These are phyloP conservation scores for Pyropia haitanensis DNA, from an alignment of 23 red algal species.

Conservation along the genomic window DNA sequence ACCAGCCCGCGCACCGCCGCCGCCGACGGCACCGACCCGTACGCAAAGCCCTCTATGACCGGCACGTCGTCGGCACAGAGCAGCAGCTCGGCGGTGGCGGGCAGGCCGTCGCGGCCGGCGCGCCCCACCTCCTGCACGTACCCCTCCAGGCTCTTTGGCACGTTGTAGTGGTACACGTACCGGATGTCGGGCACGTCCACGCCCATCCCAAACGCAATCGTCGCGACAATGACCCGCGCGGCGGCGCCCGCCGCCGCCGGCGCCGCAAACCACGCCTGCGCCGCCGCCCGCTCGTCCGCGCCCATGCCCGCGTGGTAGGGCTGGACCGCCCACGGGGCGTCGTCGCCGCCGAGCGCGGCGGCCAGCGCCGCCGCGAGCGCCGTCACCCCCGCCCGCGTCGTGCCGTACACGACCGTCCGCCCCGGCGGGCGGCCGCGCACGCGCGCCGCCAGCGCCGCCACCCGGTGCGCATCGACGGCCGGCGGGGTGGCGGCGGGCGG, in stretches of 20 bases:
- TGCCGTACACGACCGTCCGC: conserved; percentile 69
- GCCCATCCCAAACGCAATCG: conserved; percentile 99
- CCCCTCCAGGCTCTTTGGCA: conserved; percentile 71
- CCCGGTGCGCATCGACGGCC: conserved; percentile 3
- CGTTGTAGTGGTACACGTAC: conserved; percentile 72
- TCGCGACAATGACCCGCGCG: conserved; percentile 60
- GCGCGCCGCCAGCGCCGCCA: conserved; percentile 22
- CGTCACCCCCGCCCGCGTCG: conserved; percentile 50
- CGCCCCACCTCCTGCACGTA: conserved; percentile 87
- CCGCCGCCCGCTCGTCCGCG: conserved; percentile 49
- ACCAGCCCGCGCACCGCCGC: conserved; percentile 10
- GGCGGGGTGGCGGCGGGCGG: not conserved
- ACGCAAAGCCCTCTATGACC: conserved; percentile 26
- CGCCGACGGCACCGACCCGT: conserved; percentile 12
- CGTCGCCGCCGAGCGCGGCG: conserved; percentile 14
- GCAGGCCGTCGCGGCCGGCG: conserved; percentile 79
- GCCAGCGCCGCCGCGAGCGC: conserved; percentile 37
- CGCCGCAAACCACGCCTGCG: conserved; percentile 52
- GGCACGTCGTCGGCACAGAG: conserved; percentile 59
- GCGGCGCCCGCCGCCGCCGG: not conserved
- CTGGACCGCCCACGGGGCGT: conserved; percentile 1
- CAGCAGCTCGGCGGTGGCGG: conserved; percentile 38
- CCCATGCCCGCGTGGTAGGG: conserved; percentile 88
- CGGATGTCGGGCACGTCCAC: conserved; percentile 89
- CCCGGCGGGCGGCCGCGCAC: conserved; percentile 40